Evolutionary conservation across 352 stramenopile genomes (phyloP), one percentile per base, ranked within the genome.

Genomic region (Pythium biforme): DNA sequence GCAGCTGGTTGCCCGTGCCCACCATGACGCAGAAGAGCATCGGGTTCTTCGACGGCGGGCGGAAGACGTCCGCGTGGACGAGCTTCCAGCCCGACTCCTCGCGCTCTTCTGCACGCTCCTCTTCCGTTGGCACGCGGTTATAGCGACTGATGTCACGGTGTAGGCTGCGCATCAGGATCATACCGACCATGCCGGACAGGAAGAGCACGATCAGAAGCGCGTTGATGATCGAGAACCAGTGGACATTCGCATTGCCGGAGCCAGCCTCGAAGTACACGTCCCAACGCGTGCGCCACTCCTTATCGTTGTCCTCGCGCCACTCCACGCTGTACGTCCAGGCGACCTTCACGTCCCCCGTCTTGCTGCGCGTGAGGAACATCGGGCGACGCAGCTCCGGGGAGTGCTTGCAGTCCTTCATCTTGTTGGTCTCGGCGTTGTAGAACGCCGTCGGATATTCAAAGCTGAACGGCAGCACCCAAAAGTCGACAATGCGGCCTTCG

Each of bases 141-240:
- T 99, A 99, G 41, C 94, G 84, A 47, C 76, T 92, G 65, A 99
- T 98, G 83, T 99, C 97, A 43, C 97, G 96, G 75, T 98, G 96
- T 40, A 99, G 81, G 34, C 96, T 99, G 52, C 97, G 92, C 60
- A 99, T 90, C 59, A 99, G 80, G 74, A 99, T 99, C 83, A 99
- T 98, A 43, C 95, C 96, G 58, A 99, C 97, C 94, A 99, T 99
- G 25, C 94, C 95, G 29, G 94, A 98, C 25, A 99, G 74, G 77
- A 99, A 99, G 15, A 99, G 81, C 40, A 99, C 97, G 69, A 99
- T 99, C 68, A 99, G 91, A 37, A 99, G 92, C 22, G 94, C 98
- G 64, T 99, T 99, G 69, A 99, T 97, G 70, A 99, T 99, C 40
- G 90, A 98, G 79, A 99, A 99, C 97, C 97, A 99, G 81, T 99